Evolutionary conservation across 2,329 filamentous ascomycete species (phyloP), one percentile per base, ranked within the genome.

Genomic region (Parastagonospora avenae): DNA sequence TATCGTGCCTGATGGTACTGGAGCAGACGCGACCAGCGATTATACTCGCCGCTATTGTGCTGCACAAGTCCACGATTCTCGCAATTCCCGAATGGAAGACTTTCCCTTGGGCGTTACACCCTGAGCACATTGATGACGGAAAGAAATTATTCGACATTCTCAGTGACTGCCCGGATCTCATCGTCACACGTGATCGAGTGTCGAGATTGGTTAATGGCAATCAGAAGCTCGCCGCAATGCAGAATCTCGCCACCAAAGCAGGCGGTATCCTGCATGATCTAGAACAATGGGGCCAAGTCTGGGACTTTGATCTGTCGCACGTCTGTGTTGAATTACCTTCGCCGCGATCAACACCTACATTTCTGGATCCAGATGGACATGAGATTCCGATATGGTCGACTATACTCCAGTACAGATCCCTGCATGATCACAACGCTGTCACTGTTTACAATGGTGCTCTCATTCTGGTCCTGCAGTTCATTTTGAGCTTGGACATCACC

Each of bases 61-160:
- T 46, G 33, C 43, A 12, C 43, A 39, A 46, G 35, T 33, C 43
- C 16, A 46, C 43, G 14, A 46, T 46, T 19, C 36, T 46, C 33
- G 36, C 43, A 2, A 28, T 12, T 5, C 2, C 24, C 8, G 27
- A 9, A 12, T 46, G 43, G 43, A 46, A 46, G 31, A n/a, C 27
- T 6, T n/a, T 29, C 5, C 43, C 43, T 10, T 46, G 43, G 43
- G 14, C 33, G 24, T 37, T 39, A 10, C 43, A 46, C 14, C 35
- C 43, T 15, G 43, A 46, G 10, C 43, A 28, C 27, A 16, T 46
- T 16, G 27, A 46, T 27, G 36, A 19, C 33, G 15, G 37, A 15
- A 46, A 46, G 27, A 16, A 38, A 4, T 11, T 46, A n/a, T 46
- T 46, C n/a, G 44, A 46, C 27, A 46, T 46, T 38, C 12, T 46